Conservation (phyloP, 2,329 filamentous ascomycete genomes). For the Nigrospora oryzae region DNA sequence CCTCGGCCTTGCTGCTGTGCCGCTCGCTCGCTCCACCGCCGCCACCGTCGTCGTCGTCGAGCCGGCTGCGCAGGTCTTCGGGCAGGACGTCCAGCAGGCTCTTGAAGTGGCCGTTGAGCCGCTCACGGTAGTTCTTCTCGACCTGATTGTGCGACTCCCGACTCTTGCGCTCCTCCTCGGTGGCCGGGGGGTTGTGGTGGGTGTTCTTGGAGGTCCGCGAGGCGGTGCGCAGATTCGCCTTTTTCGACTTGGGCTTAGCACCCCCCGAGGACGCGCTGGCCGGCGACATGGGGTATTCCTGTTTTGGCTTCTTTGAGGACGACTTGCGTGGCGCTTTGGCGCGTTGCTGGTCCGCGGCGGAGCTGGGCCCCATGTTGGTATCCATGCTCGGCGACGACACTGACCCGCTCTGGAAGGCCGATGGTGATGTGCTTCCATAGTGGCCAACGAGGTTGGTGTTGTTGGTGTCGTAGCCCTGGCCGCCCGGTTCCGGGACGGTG, state of each 20-base stretch:
- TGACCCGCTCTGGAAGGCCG: not conserved
- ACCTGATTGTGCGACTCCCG: conserved; percentile 35
- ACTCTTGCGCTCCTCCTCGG: conserved; percentile 21
- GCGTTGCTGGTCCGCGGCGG: not conserved
- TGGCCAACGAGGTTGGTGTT: too few species aligned
- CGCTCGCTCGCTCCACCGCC: conserved; percentile 10
- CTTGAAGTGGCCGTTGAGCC: conserved; percentile 36
- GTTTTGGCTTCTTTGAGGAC: not conserved
- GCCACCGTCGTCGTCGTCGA: conserved; percentile 17
- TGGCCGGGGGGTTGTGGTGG: conserved; percentile 22
- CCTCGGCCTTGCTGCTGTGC: conserved; percentile 33
- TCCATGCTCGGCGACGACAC: not conserved
- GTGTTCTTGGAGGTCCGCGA: conserved; percentile 24
- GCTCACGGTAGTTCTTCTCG: conserved; percentile 39
- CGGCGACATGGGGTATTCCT: not conserved
- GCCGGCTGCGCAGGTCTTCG: conserved; percentile 17
- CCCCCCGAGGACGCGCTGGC: not conserved
- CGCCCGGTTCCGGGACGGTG: too few species aligned
- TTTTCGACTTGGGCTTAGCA: conserved; percentile 14
- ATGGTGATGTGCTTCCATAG: not conserved
- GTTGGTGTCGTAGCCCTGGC: too few species aligned
- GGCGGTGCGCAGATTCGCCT: conserved; percentile 21
- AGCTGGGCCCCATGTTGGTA: not conserved
- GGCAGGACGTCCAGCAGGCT: conserved; percentile 31
- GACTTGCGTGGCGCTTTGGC: not conserved